Evolutionary conservation across 768 basidiomycete species (phyloP).

Genomic region (Suillus cothurnatus): DNA sequence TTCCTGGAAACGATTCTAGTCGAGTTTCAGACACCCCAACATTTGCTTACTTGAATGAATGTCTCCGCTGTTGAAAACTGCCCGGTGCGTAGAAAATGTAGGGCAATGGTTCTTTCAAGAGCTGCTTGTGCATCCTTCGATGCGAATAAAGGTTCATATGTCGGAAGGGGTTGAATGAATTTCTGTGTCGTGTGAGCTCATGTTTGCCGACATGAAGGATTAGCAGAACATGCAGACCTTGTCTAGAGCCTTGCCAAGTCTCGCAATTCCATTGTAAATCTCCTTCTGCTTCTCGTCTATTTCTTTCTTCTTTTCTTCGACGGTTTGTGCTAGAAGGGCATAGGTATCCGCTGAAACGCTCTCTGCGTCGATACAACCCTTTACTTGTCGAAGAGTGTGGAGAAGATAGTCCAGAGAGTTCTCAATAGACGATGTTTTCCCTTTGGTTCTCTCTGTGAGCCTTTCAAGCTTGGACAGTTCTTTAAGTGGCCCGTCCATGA

Average conservation of each 20-base stretch:
- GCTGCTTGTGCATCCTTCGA: conserved; percentile 60
- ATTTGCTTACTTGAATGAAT: conserved; percentile 62
- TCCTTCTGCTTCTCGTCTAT: conserved; percentile 90
- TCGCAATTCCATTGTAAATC: conserved; percentile 73
- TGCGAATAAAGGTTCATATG: conserved; percentile 67
- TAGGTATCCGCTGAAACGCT: conserved; percentile 52
- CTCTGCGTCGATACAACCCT: conserved; percentile 51
- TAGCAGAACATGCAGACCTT: conserved; percentile 58
- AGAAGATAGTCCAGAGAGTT: conserved; percentile 70
- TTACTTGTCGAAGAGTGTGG: conserved; percentile 55
- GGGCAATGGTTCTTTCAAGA: conserved; percentile 68
- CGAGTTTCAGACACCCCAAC: conserved; percentile 7
- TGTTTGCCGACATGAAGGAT: background rate
- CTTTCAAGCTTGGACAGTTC: conserved; percentile 80
- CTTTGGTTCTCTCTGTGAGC: conserved; percentile 51
- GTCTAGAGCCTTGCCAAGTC: conserved; percentile 85
- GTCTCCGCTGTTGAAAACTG: conserved; percentile 77
- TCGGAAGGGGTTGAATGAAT: conserved; percentile 61
- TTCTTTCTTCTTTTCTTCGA: conserved; percentile 79
- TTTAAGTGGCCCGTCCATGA: conserved; percentile 76
- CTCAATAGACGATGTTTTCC: conserved; percentile 54
- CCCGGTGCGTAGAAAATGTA: conserved; percentile 80
- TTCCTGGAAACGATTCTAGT: conserved; percentile 49
- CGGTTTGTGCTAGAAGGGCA: conserved; percentile 51
- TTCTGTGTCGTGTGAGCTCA: conserved; percentile 42